Evolutionary conservation across 805 yeast species (phyloP).

Genomic region (Millerago galiae): DNA sequence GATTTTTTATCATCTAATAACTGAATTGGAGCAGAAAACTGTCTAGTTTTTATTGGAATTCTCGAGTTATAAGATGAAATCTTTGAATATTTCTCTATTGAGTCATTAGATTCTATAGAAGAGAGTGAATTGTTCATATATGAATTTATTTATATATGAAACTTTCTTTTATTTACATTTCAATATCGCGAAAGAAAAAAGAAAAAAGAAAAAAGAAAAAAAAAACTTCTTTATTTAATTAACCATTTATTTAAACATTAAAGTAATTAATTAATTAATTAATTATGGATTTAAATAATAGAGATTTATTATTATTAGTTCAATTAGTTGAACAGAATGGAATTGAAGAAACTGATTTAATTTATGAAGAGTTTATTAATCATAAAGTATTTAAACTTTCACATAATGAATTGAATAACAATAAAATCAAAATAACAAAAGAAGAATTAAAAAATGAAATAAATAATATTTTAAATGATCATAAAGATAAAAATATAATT

Average conservation of each 20-base stretch:
- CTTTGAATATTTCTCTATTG: slow-evolving; percentile 6
- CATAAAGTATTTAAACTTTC: slow-evolving; percentile 21
- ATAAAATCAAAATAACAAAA: slow-evolving; percentile 7
- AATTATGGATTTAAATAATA: slow-evolving; percentile 14
- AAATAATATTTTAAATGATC: not conserved
- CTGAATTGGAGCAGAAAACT: slow-evolving; percentile 17
- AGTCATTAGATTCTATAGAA: no score
- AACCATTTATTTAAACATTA: no score
- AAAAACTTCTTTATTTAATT: no score
- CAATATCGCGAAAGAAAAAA: not conserved
- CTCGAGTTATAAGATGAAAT: slow-evolving; percentile 9
- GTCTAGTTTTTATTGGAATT: slow-evolving; percentile 17
- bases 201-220: not conserved
- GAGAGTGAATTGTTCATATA: not conserved
- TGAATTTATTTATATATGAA: not conserved
- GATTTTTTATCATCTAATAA: slow-evolving; percentile 18
- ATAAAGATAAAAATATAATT: slow-evolving; percentile 11
- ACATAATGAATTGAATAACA: slow-evolving; percentile 17
- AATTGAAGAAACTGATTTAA: slow-evolving; percentile 1
- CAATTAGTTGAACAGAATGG: slow-evolving; percentile 21
- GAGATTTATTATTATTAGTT: slow-evolving; percentile 17
- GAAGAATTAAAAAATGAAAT: slow-evolving; percentile 4
- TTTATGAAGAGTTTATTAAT: slow-evolving; percentile 11
- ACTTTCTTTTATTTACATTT: not conserved
- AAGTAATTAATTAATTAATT: no score